A percentile compares a stretch with the other conserved stretches of the same genome.
phyloP scores from a whole-genome alignment of 2,329 filamentous ascomycete genomes.

The Botrytis fragariae region DNA sequence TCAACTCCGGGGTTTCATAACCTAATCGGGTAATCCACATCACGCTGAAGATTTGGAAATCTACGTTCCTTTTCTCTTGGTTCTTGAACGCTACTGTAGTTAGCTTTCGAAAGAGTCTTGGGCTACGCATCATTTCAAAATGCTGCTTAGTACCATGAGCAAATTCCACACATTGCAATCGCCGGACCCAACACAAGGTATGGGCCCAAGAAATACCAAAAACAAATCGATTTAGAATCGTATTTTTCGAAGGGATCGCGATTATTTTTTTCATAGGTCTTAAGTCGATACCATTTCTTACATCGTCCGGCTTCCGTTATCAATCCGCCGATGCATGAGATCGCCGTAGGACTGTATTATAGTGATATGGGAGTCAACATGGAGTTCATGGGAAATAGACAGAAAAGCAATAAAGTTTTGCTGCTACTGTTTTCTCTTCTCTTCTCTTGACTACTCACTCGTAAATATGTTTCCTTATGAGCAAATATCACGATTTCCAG shows the following conservation, averaged over 20 bases:
- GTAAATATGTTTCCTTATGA: background rate
- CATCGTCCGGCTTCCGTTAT: background rate
- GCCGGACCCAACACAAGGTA: background rate
- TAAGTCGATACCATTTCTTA: background rate
- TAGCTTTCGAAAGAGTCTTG: background rate
- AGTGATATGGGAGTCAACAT: too few relatives aligned
- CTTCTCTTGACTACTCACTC: background rate
- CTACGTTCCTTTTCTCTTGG: background rate
- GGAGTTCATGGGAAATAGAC: background rate
- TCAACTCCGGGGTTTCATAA: background rate
- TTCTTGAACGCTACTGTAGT: background rate
- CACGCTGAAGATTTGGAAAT: background rate
- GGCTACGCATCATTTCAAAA: background rate
- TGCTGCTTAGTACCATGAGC: background rate
- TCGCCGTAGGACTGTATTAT: background rate
- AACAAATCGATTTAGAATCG: background rate
- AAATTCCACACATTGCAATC: background rate
- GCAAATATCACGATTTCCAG: background rate
- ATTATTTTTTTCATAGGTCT: background rate
- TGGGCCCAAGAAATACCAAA: background rate
- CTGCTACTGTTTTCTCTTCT: background rate
- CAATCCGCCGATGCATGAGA: background rate
- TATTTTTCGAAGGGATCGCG: background rate
- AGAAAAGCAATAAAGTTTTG: background rate
- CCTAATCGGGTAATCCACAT: background rate